Evolutionary conservation across 2,329 filamentous ascomycete genomes (phyloP).

Genomic region (Verruconis gallopava): DNA sequence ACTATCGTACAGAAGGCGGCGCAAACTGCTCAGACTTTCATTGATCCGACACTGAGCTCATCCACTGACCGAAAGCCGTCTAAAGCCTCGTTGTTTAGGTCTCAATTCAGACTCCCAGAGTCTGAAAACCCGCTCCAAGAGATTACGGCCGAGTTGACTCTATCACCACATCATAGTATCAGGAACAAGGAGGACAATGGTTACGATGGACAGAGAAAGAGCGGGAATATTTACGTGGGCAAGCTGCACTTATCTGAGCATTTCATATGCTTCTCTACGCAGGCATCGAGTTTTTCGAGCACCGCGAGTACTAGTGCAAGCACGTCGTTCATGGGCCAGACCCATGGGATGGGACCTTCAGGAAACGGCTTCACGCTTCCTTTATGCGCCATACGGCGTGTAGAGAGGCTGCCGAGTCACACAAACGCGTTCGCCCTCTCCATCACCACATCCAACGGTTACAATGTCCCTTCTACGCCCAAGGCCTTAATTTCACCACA

Average conservation of each 20-base stretch:
- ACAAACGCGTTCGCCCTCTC: slow-evolving; percentile 86
- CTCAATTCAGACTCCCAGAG: slow-evolving; percentile 88
- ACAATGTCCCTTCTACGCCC: slow-evolving; percentile 25
- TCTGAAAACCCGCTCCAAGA: slow-evolving; percentile 89
- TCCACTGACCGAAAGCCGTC: slow-evolving; percentile 70
- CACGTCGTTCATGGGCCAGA: slow-evolving; percentile 80
- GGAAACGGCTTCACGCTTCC: slow-evolving; percentile 95
- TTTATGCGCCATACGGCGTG: slow-evolving; percentile 77
- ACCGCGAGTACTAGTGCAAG: slow-evolving; percentile 69
- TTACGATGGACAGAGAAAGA: slow-evolving; percentile 44
- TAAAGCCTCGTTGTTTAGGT: slow-evolving; percentile 85
- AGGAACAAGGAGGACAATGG: slow-evolving; percentile 15
- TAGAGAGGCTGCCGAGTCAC: slow-evolving; percentile 86
- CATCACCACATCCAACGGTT: slow-evolving; percentile 84
- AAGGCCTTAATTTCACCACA: slow-evolving; percentile 52
- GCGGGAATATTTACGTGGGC: slow-evolving; percentile 79
- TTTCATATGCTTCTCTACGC: slow-evolving; percentile 93
- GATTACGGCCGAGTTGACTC: slow-evolving; percentile 89
- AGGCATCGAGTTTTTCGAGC: slow-evolving; percentile 72
- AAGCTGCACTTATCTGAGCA: slow-evolving; percentile 89
- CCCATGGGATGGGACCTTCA: slow-evolving; percentile 79
- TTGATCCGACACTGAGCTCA: slow-evolving; percentile 62
- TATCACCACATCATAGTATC: slow-evolving; percentile 45
- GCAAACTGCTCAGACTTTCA: slow-evolving; percentile 65
- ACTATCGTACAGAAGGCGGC: slow-evolving; percentile 69